These are phyloP conservation scores for Pilobolus umbonatus DNA, from an alignment of 192 early-diverging fungal genomes.

Conservation along the genomic window DNA sequence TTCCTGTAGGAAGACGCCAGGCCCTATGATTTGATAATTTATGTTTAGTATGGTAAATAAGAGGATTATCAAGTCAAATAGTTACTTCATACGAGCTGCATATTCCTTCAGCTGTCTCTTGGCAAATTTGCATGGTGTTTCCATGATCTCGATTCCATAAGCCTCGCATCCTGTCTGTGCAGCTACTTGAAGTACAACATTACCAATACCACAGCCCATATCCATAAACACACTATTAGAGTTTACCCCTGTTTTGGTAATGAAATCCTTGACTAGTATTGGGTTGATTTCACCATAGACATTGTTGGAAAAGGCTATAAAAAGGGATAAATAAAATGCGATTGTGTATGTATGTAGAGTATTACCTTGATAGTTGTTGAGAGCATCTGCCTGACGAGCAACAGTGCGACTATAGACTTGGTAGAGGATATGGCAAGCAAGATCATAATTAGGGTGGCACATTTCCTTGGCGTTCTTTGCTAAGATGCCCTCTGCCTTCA, in stretches of 20 bases:
- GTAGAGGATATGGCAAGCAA: conserved; percentile 81
- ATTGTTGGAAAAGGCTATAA: conserved; percentile 81
- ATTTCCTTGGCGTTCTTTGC: conserved; percentile 27
- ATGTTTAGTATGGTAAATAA: too few relatives aligned
- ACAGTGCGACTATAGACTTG: conserved; percentile 89
- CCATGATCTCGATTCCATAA: conserved; percentile 90
- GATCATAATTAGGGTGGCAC: conserved; percentile 47
- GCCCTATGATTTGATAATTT: too few relatives aligned
- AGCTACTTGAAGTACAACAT: conserved; percentile 94
- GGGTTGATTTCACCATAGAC: conserved; percentile 96
- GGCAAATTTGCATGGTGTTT: conserved; percentile 76
- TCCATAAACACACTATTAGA: conserved; percentile 81
- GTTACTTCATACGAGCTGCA: conserved; percentile 69
- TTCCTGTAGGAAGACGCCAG: conserved; percentile 55
- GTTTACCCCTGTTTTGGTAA: conserved; percentile 60
- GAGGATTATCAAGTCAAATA: too few relatives aligned
- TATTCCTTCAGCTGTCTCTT: conserved; percentile 80
- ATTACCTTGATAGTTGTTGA: conserved; percentile 70
- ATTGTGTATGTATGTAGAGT: not conserved
- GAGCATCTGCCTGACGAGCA: conserved; percentile 62
- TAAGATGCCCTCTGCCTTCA: conserved; percentile 37
- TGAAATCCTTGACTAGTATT: conserved; percentile 79
- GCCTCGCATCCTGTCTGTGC: conserved; percentile 79
- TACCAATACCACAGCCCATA: conserved; percentile 92
- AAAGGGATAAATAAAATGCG: conserved; percentile 2